phyloP scores from a whole-genome alignment of 2,329 filamentous ascomycete genomes.

The Colletotrichum spinosum region DNA sequence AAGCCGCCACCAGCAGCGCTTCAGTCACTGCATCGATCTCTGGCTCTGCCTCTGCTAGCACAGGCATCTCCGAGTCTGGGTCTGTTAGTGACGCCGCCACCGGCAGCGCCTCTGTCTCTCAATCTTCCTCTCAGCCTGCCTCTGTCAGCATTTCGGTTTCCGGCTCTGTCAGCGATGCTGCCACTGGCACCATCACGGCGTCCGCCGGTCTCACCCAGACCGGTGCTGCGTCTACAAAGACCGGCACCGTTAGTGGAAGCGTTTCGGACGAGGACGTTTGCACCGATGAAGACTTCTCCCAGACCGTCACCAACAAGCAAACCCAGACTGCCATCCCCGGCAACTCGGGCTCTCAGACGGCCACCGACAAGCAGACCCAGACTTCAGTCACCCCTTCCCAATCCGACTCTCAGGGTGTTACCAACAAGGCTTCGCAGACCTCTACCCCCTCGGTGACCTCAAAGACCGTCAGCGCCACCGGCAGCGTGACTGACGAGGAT shows the following conservation, averaged over 20 bases:
- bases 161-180: constrained; percentile 8
- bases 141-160: constrained; percentile 6
- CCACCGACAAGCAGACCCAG: no score
- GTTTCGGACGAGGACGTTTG: constrained; percentile 21
- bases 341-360: no score
- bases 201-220: not conserved
- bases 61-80: not conserved
- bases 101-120: constrained; percentile 24
- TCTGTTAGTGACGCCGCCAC: not conserved
- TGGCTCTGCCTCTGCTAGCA: not conserved
- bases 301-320: constrained; percentile 10
- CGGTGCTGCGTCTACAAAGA: not conserved
- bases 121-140: constrained; percentile 11
- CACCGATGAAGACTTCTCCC: not conserved
- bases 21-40: not conserved
- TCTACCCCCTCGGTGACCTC: not conserved
- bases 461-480: not conserved
- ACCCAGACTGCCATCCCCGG: not conserved
- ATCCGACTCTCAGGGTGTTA: no score
- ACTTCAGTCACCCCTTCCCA: no score
- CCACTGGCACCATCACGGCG: not conserved
- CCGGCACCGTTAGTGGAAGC: not conserved
- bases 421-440: no score
- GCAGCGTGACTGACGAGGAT: constrained; percentile 20
- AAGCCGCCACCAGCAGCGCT: not conserved